These are phyloP conservation scores for Linum usitatissimum DNA, from an alignment of 345 rosid genomes.

Conservation along the genomic window DNA sequence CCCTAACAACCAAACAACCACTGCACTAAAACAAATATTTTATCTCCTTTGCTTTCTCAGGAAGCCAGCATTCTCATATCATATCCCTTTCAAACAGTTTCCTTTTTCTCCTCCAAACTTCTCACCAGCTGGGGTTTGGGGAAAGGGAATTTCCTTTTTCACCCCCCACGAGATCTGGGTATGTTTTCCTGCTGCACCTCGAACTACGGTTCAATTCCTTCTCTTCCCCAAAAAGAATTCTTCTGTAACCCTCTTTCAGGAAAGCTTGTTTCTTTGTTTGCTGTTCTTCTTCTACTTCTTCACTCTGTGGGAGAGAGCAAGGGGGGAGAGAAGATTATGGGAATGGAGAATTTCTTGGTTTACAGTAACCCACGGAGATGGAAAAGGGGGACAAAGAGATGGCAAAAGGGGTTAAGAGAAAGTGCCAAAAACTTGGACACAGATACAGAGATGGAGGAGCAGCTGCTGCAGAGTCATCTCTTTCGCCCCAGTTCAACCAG, in stretches of 20 bases:
- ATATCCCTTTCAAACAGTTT: background rate
- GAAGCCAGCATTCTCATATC: background rate
- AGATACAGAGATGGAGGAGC: background rate
- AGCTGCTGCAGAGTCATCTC: background rate
- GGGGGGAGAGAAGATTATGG: background rate
- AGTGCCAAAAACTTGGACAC: constrained; percentile 2
- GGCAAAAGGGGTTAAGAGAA: background rate
- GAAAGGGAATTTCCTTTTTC: background rate
- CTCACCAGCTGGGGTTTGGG: constrained; percentile 17
- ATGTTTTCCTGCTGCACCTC: constrained; percentile 9
- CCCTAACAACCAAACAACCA: background rate
- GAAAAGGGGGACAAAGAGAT: constrained; percentile 1
- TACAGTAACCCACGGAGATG: background rate
- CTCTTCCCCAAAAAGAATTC: too few relatives aligned
- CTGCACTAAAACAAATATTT: background rate
- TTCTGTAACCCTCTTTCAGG: background rate
- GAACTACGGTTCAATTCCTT: background rate
- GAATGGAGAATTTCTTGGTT: background rate
- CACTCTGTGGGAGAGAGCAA: background rate
- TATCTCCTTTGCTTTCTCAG: background rate
- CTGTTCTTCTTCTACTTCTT: background rate
- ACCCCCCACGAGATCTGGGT: constrained; percentile 62
- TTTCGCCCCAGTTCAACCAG: background rate
- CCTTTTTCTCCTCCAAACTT: constrained; percentile 6
- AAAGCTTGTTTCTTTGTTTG: background rate